Evolutionary conservation across 1,139 yeast species (phyloP).

Genomic region (Komagataea norvegica): DNA sequence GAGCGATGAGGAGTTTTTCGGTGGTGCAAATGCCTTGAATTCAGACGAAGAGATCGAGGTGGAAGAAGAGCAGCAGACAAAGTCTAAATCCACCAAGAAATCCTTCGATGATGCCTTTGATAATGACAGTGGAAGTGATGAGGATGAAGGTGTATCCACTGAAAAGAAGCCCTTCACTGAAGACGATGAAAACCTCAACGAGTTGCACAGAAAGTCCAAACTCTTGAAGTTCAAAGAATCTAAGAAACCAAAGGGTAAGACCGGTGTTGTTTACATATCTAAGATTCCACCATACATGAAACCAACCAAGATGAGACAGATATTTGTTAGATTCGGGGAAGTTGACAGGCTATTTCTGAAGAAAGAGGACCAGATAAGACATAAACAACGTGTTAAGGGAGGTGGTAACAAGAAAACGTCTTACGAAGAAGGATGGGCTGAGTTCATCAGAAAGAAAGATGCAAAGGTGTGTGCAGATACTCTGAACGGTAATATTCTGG

Average conservation of each 20-base stretch:
- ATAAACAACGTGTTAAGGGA: slow-evolving; percentile 66
- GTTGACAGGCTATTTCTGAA: slow-evolving; percentile 80
- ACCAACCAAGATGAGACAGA: slow-evolving; percentile 82
- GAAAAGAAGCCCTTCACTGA: no score
- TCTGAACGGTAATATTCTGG: slow-evolving; percentile 80
- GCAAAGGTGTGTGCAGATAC: slow-evolving; percentile 88
- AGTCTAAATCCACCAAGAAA: slow-evolving; percentile 10
- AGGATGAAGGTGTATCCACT: slow-evolving; percentile 15
- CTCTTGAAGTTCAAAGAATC: slow-evolving; percentile 49
- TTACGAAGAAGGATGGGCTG: slow-evolving; percentile 97
- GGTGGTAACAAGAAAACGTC: slow-evolving; percentile 94
- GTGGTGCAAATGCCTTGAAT: slow-evolving; percentile 4
- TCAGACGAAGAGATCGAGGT: slow-evolving; percentile 15
- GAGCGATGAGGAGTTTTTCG: slow-evolving; percentile 24
- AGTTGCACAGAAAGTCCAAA: slow-evolving; percentile 35
- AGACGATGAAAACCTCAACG: slow-evolving; percentile 24
- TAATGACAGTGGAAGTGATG: slow-evolving; percentile 11
- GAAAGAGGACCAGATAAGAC: slow-evolving; percentile 70
- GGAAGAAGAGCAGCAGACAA: slow-evolving; percentile 3
- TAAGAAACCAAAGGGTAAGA: slow-evolving; percentile 54
- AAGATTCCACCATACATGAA: slow-evolving; percentile 96
- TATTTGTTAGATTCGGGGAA: slow-evolving; percentile 76
- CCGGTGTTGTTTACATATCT: slow-evolving; percentile 91
- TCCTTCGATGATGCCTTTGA: slow-evolving; percentile 19
- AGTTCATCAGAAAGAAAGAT: slow-evolving; percentile 73